These are phyloP conservation scores for Aphanomyces invadans DNA, from an alignment of 352 stramenopile species.

Conservation along the genomic window DNA sequence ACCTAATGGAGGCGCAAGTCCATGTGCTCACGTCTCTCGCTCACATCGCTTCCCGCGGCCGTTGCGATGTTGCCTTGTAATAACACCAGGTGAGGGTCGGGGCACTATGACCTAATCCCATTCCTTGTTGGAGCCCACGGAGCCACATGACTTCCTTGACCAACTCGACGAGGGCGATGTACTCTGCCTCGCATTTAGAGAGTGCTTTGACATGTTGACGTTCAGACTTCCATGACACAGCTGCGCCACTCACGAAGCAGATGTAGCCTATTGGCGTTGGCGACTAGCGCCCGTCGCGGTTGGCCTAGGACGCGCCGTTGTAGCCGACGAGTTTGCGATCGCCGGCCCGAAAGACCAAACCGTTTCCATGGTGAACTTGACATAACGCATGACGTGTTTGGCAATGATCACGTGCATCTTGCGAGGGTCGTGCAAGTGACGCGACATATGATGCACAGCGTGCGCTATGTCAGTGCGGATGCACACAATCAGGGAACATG, in stretches of 20 bases:
- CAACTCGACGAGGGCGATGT: constrained; percentile 25
- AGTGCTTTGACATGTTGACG: constrained; percentile 23
- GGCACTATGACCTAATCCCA: constrained; percentile 2
- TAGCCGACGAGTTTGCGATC: background rate
- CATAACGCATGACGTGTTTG: constrained; percentile 9
- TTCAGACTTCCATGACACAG: constrained; percentile 5
- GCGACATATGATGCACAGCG: constrained; percentile 6
- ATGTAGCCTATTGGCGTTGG: constrained; percentile 8
- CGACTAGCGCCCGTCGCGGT: background rate
- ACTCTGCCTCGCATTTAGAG: constrained; percentile 26
- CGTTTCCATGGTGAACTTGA: background rate
- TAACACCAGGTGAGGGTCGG: constrained; percentile 20
- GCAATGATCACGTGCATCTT: background rate
- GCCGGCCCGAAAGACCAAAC: background rate
- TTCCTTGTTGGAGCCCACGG: background rate
- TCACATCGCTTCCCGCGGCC: background rate
- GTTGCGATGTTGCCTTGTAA: constrained; percentile 25
- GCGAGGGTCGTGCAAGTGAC: constrained; percentile 5
- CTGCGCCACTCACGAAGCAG: background rate
- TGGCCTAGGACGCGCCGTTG: constrained; percentile 3
- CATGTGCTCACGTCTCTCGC: background rate
- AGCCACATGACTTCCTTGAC: constrained; percentile 27
- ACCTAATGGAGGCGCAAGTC: background rate
- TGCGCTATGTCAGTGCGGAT: constrained; percentile 27
- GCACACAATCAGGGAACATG: constrained; percentile 27